Evolutionary conservation across 2,329 filamentous ascomycete species (phyloP), one percentile per base, ranked within the genome.

Genomic region (Chrysoporthe deuterocubensis): DNA sequence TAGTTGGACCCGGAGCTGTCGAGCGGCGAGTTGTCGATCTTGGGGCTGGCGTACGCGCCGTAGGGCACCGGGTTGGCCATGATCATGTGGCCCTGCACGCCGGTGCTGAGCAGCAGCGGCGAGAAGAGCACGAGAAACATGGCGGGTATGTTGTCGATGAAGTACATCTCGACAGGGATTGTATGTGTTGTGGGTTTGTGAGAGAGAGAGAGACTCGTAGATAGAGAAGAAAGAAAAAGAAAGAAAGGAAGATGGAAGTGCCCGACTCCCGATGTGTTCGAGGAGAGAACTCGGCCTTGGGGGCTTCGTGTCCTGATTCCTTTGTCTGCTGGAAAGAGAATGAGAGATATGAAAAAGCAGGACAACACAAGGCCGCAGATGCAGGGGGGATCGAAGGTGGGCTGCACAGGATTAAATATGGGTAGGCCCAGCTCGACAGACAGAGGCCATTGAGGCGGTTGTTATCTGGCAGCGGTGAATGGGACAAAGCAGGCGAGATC

Each of bases 21-120:
- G 61, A 96, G 83, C 2, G 92, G 92, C 18, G 85, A 87, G 81
- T 91, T 93, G 80, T 94, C 91, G 75, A 87, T 83, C 65, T 79
- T 78, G 58, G 74, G 74, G 68, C 75, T 37, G 13, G 73, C 6
- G 76, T 75, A 46, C 21, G 73, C 4, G 76, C 67, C 65, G 34
- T 70, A 68, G 32, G 66, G 68, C 26, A 63, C 61, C 9, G 68
- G 68, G 52, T 56, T 70, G 58, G 58, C 63, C 62, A 68, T 65
- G 66, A 70, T 70, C 66, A 70, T 56, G 59, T 68, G 68, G 82
- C 48, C 50, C n/a, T 34, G 48, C 7, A 57, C 40, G n/a, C 21
- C 76, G 72, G 81, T 74, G 70, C 78, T 79, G 72, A 84, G 70
- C 73, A 82, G 72, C 71, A 82, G 72, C 71, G 79, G 74, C 70